These are phyloP conservation scores for Paramecium pentaurelia DNA, from an alignment of 73 alveolate species.

Conservation along the genomic window DNA sequence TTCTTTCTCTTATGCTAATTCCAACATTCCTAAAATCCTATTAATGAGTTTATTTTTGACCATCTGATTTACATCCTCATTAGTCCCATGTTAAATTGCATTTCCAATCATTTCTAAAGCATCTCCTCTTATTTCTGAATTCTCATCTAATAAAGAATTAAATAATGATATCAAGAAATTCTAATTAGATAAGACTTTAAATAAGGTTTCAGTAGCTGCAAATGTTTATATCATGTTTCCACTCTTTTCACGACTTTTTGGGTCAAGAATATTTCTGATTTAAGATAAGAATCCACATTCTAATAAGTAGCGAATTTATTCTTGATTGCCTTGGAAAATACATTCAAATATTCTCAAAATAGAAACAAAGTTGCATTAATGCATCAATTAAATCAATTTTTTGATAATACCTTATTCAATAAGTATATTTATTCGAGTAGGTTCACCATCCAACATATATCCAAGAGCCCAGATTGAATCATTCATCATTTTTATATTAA, in stretches of 20 bases:
- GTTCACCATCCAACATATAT: background rate
- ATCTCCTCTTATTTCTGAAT: background rate
- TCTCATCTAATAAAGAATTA: background rate
- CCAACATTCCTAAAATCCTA: background rate
- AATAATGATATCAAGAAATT: background rate
- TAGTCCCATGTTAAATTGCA: background rate
- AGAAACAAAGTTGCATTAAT: background rate
- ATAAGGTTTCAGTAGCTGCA: background rate
- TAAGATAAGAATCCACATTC: background rate
- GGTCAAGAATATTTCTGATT: background rate
- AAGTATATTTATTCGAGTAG: background rate
- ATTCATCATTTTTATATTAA: background rate
- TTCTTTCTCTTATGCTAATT: background rate
- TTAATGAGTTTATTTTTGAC: background rate
- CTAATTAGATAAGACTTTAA: background rate
- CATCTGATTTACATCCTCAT: background rate
- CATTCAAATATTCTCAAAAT: background rate
- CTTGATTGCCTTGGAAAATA: background rate
- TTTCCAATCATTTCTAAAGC: background rate
- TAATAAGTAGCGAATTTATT: background rate
- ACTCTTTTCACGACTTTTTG: background rate
- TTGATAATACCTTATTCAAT: background rate
- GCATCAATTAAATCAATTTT: background rate
- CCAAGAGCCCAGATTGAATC: constrained; percentile 11
- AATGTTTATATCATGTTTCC: background rate